Evolutionary conservation across 208 protist genomes (phyloP).

Genomic region (Crithidia expoeki): DNA sequence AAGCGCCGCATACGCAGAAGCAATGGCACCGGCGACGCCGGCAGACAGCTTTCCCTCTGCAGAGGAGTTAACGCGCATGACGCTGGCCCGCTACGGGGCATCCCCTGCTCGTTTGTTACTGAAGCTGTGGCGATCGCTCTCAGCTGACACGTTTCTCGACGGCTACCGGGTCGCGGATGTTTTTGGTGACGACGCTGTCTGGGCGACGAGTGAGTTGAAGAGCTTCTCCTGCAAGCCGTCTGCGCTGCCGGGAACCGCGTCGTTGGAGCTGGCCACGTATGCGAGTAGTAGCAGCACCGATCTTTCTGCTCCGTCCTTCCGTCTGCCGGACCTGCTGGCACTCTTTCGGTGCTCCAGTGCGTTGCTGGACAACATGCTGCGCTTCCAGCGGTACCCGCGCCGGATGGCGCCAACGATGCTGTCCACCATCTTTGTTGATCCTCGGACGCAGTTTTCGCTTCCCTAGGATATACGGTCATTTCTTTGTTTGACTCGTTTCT

Average conservation of each 20-base stretch:
- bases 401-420: slow-evolving; percentile 20
- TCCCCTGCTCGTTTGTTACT: slow-evolving; percentile 42
- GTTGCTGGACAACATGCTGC: slow-evolving; percentile 43
- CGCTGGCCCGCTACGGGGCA: slow-evolving; percentile 22
- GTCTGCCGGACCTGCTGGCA: slow-evolving; percentile 44
- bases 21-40: no score
- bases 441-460: slow-evolving; percentile 7
- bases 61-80: slow-evolving; percentile 23
- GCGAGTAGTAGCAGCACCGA: slow-evolving; percentile 28
- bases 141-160: slow-evolving; percentile 38
- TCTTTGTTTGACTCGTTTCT: slow-evolving; percentile 1
- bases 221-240: slow-evolving; percentile 5
- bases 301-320: slow-evolving; percentile 47
- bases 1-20: background rate
- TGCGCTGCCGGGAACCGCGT: slow-evolving; percentile 1
- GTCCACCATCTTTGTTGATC: slow-evolving; percentile 35
- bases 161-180: slow-evolving; percentile 57
- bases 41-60: background rate
- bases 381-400: slow-evolving; percentile 24
- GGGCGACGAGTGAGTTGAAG: slow-evolving; percentile 16
- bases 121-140: slow-evolving; percentile 58
- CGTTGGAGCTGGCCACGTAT: slow-evolving; percentile 23
- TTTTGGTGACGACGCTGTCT: slow-evolving; percentile 42
- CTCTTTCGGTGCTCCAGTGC: slow-evolving; percentile 45
- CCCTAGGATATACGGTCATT: background rate